Percentiles rank a stretch among this genome's conserved stretches.
Evolutionary conservation across 2,329 filamentous ascomycete species (phyloP).

Genomic region (Aureobasidium melanogenum): DNA sequence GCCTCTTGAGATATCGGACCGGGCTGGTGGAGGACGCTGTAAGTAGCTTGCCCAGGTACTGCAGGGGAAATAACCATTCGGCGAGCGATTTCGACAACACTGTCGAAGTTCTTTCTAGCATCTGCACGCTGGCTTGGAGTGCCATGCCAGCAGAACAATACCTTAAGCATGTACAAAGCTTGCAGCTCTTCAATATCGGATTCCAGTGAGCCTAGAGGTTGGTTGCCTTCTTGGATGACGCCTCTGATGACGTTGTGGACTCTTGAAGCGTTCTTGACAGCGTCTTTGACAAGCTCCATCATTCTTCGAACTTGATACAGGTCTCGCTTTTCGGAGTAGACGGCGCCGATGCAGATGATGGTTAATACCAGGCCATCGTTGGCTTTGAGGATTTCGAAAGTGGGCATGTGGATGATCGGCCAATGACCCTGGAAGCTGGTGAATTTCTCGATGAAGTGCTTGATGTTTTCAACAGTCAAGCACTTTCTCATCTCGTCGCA

Average conservation of each 20-base stretch:
- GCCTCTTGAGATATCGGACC: constrained; percentile 39
- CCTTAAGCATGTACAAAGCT: constrained; percentile 53
- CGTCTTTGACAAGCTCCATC: constrained; percentile 54
- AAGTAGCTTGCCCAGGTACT: constrained; percentile 37
- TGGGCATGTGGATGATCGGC: constrained; percentile 62
- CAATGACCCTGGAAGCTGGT: constrained; percentile 66
- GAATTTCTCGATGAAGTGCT: constrained; percentile 62
- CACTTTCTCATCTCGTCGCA: constrained; percentile 30
- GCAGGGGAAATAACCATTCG: constrained; percentile 49
- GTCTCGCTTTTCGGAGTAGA: constrained; percentile 58
- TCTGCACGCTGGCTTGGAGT: constrained; percentile 55
- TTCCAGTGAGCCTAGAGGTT: constrained; percentile 29
- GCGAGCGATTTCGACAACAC: constrained; percentile 49
- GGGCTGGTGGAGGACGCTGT: constrained; percentile 51
- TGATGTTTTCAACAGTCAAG: constrained; percentile 59
- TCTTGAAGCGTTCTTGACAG: constrained; percentile 48
- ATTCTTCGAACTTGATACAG: constrained; percentile 56
- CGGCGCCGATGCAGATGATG: constrained; percentile 66
- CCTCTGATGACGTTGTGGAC: constrained; percentile 39
- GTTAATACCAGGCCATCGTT: constrained; percentile 59
- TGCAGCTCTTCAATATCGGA: constrained; percentile 56
- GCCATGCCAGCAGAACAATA: constrained; percentile 62
- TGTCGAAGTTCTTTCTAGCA: constrained; percentile 51
- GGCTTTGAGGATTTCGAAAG: constrained; percentile 57
- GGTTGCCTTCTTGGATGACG: constrained; percentile 31